Evolutionary conservation across 441 rosid species (phyloP), one percentile per base, ranked within the genome.

Genomic region (Adansonia gregorii): DNA sequence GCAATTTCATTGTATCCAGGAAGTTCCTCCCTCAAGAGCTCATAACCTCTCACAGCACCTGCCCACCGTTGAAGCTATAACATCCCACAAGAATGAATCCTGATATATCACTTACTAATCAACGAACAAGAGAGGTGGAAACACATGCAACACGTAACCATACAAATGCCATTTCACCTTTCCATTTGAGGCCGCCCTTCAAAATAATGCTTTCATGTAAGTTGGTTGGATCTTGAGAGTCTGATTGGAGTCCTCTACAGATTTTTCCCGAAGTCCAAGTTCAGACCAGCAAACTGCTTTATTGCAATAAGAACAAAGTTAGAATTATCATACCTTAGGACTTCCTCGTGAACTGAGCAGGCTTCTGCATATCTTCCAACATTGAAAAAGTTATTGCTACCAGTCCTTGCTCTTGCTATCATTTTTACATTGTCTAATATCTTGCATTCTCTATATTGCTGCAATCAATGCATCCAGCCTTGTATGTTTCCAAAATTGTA

Each of bases 221-320:
- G 73, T 83, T 4, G 92, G 92, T 41, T 85, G 90, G 82, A 91
- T 84, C 78, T 82, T 82, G 35, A 91, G 83, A 3, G 95, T 89
- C 80, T 85, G 89, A 58, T 83, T 91, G 87, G 92, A 89, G 72
- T 91, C 93, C 79, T 88, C 93, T 35, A 88, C 82, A 54, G 95
- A 89, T 65, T 87, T 82, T 6, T 89, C 91, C 92, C 92, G 89
- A 73, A 80, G 72, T 64, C 91, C 90, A 4, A 91, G 93, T 73
- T 91, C 89, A 64, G 84, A 89, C 95, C 91, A 91, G 80, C 93
- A 91, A 60, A 87, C 88, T 10, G 95, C 95, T 87, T 93, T 83
- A 60, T 91, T 91, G 84, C 93, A 91, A 79, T 88, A 89, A 91
- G 87, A 84, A 89, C 88, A 7, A 91, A 86, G 78, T 84, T 91